A percentile compares a stretch with the other conserved stretches of the same genome.
Conservation (phyloP, 257 asterid genomes). For the Hygrophila difformis region DNA sequence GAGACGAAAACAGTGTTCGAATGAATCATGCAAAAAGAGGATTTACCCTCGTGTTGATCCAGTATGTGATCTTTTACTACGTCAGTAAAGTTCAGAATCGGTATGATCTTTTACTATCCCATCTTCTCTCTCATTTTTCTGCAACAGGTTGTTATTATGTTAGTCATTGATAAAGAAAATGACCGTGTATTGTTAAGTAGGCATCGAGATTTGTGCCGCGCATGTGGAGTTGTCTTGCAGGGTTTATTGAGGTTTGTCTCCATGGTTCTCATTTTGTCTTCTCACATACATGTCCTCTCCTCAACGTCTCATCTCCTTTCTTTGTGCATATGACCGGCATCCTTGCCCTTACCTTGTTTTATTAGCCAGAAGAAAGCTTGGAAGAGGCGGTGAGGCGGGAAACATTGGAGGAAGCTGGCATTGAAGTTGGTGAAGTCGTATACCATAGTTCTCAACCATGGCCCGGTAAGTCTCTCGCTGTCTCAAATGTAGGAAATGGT, state of each 20-base stretch:
- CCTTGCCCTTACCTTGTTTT: conserved; percentile 13
- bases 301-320: too few relatives aligned
- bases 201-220: conserved; percentile 97
- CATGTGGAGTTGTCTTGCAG: conserved; percentile 99
- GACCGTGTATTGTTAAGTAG: conserved; percentile 76
- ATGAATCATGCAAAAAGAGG: conserved; percentile 67
- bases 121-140: conserved; percentile 5
- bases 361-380: conserved; percentile 90
- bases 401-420: conserved; percentile 90
- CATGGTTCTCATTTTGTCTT: conserved; percentile 2
- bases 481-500: not conserved
- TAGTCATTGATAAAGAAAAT: conserved; percentile 84
- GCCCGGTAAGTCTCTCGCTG: conserved; percentile 70
- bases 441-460: conserved; percentile 99
- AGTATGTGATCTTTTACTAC: conserved; percentile 31
- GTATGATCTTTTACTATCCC: not conserved
- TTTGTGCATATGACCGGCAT: not conserved
- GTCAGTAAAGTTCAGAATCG: not conserved
- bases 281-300: not conserved
- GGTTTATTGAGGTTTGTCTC: conserved; percentile 75
- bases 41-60: conserved; percentile 97
- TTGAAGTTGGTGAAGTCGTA: conserved; percentile 91
- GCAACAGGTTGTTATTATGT: conserved; percentile 86
- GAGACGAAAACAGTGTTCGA: conserved; percentile 73
- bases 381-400: conserved; percentile 99